Conservation (phyloP, 768 basidiomycete genomes). For the Leccinum imitatum region DNA sequence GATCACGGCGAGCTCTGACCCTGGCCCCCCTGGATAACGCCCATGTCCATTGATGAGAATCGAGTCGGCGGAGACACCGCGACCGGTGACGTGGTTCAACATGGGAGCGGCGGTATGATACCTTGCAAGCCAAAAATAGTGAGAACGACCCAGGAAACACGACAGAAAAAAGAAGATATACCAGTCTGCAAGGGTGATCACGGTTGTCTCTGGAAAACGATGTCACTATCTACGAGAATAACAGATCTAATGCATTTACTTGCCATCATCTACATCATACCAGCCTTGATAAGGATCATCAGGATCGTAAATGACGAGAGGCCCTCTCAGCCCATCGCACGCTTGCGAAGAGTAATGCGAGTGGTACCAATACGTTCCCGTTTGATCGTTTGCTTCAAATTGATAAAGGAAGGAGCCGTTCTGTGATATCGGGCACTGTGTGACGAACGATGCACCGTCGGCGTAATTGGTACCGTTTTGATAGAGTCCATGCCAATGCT, state of each 20-base stretch:
- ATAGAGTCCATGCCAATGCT: constrained; percentile 60
- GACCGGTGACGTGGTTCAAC: neutral
- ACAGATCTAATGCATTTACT: neutral
- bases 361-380: constrained; percentile 38
- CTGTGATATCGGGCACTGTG: constrained; percentile 33
- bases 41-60: constrained; percentile 35
- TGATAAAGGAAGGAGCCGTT: constrained; percentile 24
- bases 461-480: constrained; percentile 43
- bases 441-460: constrained; percentile 44
- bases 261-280: constrained; percentile 48
- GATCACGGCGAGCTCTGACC: constrained; percentile 37
- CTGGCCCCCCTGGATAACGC: constrained; percentile 35
- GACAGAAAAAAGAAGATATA: neutral
- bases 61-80: constrained; percentile 15
- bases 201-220: constrained; percentile 19
- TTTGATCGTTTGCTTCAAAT: constrained; percentile 21
- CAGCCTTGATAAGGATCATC: constrained; percentile 37
- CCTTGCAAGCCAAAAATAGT: neutral
- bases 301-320: constrained; percentile 43
- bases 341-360: constrained; percentile 39
- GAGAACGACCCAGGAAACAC: neutral
- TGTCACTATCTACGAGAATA: neutral
- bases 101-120: neutral
- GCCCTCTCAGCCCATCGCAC: constrained; percentile 40
- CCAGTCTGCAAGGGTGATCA: constrained; percentile 19